Evolutionary conservation across 2,329 filamentous ascomycete species (phyloP), one percentile per base, ranked within the genome.

Genomic region (Colletotrichum echinochloae): DNA sequence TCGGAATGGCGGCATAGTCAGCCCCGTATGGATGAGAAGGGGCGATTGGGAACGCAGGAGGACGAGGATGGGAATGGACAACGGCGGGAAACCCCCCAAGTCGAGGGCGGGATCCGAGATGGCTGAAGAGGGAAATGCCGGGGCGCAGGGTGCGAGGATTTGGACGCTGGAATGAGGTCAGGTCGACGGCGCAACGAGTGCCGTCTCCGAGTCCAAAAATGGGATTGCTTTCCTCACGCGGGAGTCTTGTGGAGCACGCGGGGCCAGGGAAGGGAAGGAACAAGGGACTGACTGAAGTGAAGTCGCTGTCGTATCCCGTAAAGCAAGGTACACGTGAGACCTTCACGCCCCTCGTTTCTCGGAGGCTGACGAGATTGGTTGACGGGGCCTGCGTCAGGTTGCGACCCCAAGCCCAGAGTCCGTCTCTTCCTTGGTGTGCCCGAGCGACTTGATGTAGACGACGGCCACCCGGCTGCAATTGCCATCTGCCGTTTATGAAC

Each of bases 311-410:
- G 30, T 57, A 35, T 46, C 62, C 61, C 23, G 51, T 66, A 28
- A 67, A 65, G 63, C 67, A 70, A 70, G 67, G 64, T 46, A 68
- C 68, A 68, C 64, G 65, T 71, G 68, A 68, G 68, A 68, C 68
- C 68, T 71, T 62, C 57, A 63, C 57, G 52, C 64, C 64, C 59
- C 64, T 59, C 55, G 54, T 46, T 39, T 63, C 57, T 57, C 64
- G 52, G 64, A 70, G 44, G 64, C 59, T 26, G 51, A 70, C 44
- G 46, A 70, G 67, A 67, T 70, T 70, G 67, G 67, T 65, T 62
- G 51, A 37, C 48, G 18, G 51, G 64, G 64, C 64, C 67, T 67
- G 67, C 67, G 64, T 70, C 67, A 70, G 52, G 64, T 57, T 67
- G 64, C 63, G 67, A 62, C 57, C 64, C 67, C 67, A 70, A 70